Evolutionary conservation across 2,329 filamentous ascomycete genomes (phyloP), one percentile per base, ranked within the genome.

Genomic region (Colletotrichum lupini): DNA sequence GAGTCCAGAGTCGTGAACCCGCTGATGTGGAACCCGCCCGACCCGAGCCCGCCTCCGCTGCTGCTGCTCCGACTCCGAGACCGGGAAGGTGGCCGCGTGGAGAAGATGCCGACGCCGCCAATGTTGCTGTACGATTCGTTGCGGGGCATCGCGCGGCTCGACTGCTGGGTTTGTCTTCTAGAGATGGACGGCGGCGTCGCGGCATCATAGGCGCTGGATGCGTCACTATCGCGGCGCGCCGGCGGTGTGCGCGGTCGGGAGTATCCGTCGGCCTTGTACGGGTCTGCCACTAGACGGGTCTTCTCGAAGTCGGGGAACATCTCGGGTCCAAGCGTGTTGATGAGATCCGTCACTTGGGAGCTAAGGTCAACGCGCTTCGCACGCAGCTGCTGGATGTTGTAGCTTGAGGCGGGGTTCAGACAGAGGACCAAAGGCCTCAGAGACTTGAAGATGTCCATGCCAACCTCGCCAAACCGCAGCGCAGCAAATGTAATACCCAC

Each of bases 371-470:
- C 92, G 66, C 97, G 91, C 74, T 90, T 88, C 76, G 90, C 85
- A 71, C 95, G 92, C 63, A 99, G 89, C 77, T 92, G 93, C 75
- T 94, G 90, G 61, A 99, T 90, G 71, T 93, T 94, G 84, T 95
- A 97, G 81, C 92, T 93, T 1, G 94, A 96, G 5, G 92, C 91
- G 1, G 97, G 97, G 78, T 93, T 93, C 78, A 98, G 88, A 76
- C 94, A 97, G 42, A 98, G 87, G 58, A 97, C 87, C 11, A 99
- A 89, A 6, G 97, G 97, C 11, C 95, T 91, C 19, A 99, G 89
- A 0, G 96, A 98, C 84, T 98, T 99, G 85, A 97, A 87, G 68
- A 99, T 98, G 80, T 99, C 97, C 95, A 99, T 98, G 65, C 96
- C 97, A n/a, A 97, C 93, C 84, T 99, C 97, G 59, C 97, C 97